phyloP scores from a whole-genome alignment of 805 yeast species.

The Ogataea philodendri region DNA sequence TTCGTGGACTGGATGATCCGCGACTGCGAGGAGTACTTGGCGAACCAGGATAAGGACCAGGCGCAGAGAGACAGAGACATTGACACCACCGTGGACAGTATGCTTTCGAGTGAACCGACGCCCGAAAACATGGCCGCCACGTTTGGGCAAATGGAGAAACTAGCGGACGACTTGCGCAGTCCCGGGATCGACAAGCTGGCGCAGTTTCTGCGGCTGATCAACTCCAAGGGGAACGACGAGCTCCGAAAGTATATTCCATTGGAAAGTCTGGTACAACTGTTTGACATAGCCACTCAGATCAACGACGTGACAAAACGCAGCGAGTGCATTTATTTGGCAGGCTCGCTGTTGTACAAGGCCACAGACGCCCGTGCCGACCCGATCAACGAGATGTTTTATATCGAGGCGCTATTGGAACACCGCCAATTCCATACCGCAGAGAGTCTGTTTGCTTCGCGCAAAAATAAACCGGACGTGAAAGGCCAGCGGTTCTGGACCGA shows the following conservation, averaged over 20 bases:
- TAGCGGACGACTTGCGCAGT: conserved; percentile 20
- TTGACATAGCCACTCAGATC: conserved; percentile 41
- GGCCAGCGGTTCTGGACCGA: conserved; percentile 54
- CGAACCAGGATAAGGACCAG: conserved; percentile 11
- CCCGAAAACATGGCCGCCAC: conserved; percentile 27
- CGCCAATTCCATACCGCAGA: conserved; percentile 37
- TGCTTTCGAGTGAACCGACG: conserved; percentile 14
- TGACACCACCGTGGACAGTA: conserved; percentile 15
- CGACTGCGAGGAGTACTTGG: conserved; percentile 23
- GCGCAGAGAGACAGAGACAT: conserved; percentile 4
- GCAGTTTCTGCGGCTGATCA: conserved; percentile 24
- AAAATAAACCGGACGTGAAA: conserved; percentile 33
- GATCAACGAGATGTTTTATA: conserved; percentile 48
- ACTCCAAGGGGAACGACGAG: conserved; percentile 18
- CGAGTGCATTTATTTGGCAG: conserved; percentile 39
- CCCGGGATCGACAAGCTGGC: conserved; percentile 28
- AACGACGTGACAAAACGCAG: conserved; percentile 33
- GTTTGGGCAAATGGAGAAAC: conserved; percentile 20
- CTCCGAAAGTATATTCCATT: conserved; percentile 30
- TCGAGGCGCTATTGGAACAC: conserved; percentile 41
- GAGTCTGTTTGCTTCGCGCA: conserved; percentile 36
- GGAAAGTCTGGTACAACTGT: conserved; percentile 37
- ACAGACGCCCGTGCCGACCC: conserved; percentile 48
- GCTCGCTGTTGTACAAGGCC: conserved; percentile 41
- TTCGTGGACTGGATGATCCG: conserved; percentile 30